Base-by-base conservation (phyloP, 2,329 filamentous ascomycete genomes). In the Fusarium tuaranense region DNA sequence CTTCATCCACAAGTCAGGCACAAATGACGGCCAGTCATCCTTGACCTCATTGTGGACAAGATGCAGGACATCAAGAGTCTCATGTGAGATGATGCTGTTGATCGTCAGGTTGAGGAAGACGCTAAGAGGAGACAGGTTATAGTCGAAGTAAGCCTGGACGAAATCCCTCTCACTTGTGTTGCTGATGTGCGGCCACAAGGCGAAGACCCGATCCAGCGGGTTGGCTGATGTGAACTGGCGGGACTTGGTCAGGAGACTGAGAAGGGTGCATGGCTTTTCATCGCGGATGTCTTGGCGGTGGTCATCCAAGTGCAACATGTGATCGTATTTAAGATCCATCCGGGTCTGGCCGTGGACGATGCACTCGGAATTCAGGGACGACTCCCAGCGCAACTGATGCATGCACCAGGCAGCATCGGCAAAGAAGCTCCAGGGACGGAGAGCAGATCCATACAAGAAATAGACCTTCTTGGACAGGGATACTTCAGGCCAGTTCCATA, bases 391-490 rank as follows among this genome's bases (percentile, higher is more conserved):
- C 25, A 46, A 30, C 5, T 65, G 63, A 59, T 65, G 63, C 63
- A 65, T 65, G 27, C 63, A 65, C 63, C 63, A 65, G 30, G 63
- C 63, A 14, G 63, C 51, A 44, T 65, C 63, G 34, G 63, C 63
- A 46, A 65, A 65, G 63, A 65, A 65, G 25, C 63, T 65, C 63
- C 63, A 65, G 27, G 63, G 63, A 9, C 63, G 48, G 2, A 65
- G 63, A 5, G 63, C 63, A 46, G 63, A 65, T 20, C 63, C 63
- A 22, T 65, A 65, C 51, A 65, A 13, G 63, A 65, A 65, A 27
- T 65, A 65, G 2, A 65, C 63, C 38, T 65, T 65, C 63, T 65
- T 65, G 51, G 63, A 65, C n/a, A 65, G 63, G 20, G 63, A 65
- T n/a, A 65, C 51, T 27, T 65, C 63, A 25, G 63, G 63, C 63